Evolutionary conservation across 116 monocot genomes (phyloP).

Genomic region (Posidonia oceanica): DNA sequence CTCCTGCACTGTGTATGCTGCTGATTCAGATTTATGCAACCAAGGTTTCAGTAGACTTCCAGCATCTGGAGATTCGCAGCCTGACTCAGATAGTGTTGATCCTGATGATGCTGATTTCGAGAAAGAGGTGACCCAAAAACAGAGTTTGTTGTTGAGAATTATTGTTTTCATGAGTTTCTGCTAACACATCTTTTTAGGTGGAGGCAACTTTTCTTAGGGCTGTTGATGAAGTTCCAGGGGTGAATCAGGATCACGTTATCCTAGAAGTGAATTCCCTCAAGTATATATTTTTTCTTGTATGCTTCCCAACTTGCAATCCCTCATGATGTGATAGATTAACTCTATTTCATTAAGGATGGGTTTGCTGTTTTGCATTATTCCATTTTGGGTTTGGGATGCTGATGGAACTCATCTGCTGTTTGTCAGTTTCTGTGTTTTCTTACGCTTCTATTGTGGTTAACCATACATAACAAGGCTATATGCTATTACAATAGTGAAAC

Average conservation of each 20-base stretch:
- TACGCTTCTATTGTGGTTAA: no score
- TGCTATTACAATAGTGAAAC: no score
- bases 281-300: conserved; percentile 23
- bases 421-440: no score
- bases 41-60: conserved; percentile 34
- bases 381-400: no score
- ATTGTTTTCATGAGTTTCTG: neutral
- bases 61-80: conserved; percentile 50
- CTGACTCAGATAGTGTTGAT: conserved; percentile 48
- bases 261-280: conserved; percentile 87
- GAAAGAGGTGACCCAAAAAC: conserved; percentile 48
- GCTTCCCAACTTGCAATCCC: neutral
- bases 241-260: conserved; percentile 66
- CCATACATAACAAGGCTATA: no score
- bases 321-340: neutral
- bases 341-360: no score
- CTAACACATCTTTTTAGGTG: conserved; percentile 40
- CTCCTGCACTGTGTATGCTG: conserved; percentile 9
- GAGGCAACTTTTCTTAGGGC: conserved; percentile 89
- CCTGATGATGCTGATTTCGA: conserved; percentile 73
- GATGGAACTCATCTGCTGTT: no score
- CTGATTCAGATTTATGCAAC: conserved; percentile 35
- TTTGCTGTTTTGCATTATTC: no score
- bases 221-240: conserved; percentile 47
- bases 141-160: neutral